Evolutionary conservation across 495 filamentous ascomycete species (phyloP).

Genomic region (Lichina pygmaea): DNA sequence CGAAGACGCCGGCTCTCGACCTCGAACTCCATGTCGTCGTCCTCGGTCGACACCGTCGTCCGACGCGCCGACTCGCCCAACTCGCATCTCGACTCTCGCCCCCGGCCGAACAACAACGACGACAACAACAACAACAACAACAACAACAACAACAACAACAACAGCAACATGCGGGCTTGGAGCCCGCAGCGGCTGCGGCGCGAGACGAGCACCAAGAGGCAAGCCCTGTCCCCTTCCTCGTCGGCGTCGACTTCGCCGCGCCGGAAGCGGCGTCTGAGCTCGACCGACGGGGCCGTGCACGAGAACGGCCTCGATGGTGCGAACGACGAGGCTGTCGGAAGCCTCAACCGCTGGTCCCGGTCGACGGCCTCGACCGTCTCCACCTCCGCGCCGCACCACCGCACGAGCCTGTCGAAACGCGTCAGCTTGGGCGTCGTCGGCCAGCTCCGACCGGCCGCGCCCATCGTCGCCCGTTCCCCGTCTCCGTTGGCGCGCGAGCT

Average conservation of each 20-base stretch:
- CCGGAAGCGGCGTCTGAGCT: background rate
- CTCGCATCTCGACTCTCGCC: no score
- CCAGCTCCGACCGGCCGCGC: no score
- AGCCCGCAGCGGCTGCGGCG: no score
- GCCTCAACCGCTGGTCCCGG: constrained; percentile 61
- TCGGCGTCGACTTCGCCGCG: background rate
- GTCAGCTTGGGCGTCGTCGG: constrained; percentile 15
- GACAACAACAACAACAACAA: no score
- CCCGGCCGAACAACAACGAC: no score
- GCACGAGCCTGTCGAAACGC: constrained; percentile 26
- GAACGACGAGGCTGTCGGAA: constrained; percentile 35
- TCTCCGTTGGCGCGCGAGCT: background rate
- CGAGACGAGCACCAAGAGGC: no score
- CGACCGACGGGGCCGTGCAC: background rate
- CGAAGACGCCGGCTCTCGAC: no score
- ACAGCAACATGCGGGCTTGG: no score
- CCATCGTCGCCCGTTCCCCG: background rate
- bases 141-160: no score
- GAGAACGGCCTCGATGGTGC: constrained; percentile 10
- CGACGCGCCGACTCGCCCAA: no score
- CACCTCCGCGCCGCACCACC: constrained; percentile 21
- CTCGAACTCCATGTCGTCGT: no score
- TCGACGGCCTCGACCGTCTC: constrained; percentile 44
- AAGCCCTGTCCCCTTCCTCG: background rate
- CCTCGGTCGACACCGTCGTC: no score